Evolutionary conservation across 2,329 filamentous ascomycete species (phyloP), one percentile per base, ranked within the genome.

Genomic region (Trichoderma atroviride): DNA sequence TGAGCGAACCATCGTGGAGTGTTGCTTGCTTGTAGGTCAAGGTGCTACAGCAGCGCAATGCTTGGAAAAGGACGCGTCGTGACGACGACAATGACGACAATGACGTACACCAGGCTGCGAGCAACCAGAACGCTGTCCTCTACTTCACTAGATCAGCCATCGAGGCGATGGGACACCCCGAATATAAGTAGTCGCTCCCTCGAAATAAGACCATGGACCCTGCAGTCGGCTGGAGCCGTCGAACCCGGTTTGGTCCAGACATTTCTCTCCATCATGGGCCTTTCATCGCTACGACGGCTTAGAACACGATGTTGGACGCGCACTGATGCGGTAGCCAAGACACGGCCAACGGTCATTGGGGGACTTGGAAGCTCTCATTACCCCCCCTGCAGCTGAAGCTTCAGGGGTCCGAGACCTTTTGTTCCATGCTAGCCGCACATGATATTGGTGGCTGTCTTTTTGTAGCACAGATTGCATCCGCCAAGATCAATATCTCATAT

Each of bases 1-100:
- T 19, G 59, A 64, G 56, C 70, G 70, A 53, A 73, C 69, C 70
- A 72, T 73, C 52, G 29, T 57, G 5, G 6, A 37, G 16, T 58
- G 27, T 40, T 40, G 33, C 40, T 52, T 37, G 22, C 24, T 16
- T 35, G 24, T 4, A 33, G 19, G 37, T 35, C 29, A 37, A 61
- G n/a, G 19, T 11, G 22, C 29, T 47, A n/a, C 16, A n/a, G 37
- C 24, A 14, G 16, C 35, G 31, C 57, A 68, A 53, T 52, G 22
- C 27, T 35, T 52, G 31, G 13, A 6, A 6, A n/a, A 59, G n/a
- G 55, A 59, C 22, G 64, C 59, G 37, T 24, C 43, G 22, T 56
- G 53, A 68, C n/a, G n/a, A n/a, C n/a, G n/a, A n/a, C n/a, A n/a
- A n/a, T n/a, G n/a, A n/a, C n/a, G n/a, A n/a, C 19, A 47, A 68